Base-by-base conservation (phyloP, 148 eudicot species). In the Gaultheria prostrata region DNA sequence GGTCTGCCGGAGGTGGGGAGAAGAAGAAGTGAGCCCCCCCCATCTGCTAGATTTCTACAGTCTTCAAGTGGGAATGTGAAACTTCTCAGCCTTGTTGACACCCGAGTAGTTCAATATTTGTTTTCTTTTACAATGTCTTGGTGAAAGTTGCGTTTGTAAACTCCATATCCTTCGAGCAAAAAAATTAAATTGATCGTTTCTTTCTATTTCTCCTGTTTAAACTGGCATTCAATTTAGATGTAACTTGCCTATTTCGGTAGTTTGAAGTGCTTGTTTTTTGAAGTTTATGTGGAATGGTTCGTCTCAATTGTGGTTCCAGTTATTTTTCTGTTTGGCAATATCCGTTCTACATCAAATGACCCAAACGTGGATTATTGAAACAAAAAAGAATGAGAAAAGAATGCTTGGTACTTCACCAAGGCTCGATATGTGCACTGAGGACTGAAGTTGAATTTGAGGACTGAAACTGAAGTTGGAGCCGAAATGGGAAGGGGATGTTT, bases 1-100 rank as follows among this genome's bases (percentile, higher is more conserved):
- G 85, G 76, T 77, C 85, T 49, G 82, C 39, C 49, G 85, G 85
- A 84, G 85, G 85, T 84, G 85, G 85, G 5, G 85, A 84, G 82
- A 84, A 84, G 77, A 84, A 84, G 82, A 84, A 84, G 61, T 84
- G 82, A 84, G 54, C 2, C 3, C 14, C 53, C 53, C 43, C 43
- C 6, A 39, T 39, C 53, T 8, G 32, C 80, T 49, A 77, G 61
- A 14, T 76, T 76, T 76, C 35, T 28, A 3, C 48, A 9, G 46
- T 72, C 26, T 15, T 35, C 17, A 14, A 57, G 65, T 57, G 8
- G 24, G 24, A 61, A n/a, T 21, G 26, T 61, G 69, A 21, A 61
- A 61, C n/a, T 61, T 61, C 69, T 20, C 26, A 4, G n/a, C 28
- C n/a, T 56, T 17, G n/a, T 56, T 5, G 69, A 61, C 30, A 20